Percentiles rank a stretch among this genome's conserved stretches.
Evolutionary conservation across 805 yeast genomes (phyloP).

Genomic region (Torulaspora maleeae): DNA sequence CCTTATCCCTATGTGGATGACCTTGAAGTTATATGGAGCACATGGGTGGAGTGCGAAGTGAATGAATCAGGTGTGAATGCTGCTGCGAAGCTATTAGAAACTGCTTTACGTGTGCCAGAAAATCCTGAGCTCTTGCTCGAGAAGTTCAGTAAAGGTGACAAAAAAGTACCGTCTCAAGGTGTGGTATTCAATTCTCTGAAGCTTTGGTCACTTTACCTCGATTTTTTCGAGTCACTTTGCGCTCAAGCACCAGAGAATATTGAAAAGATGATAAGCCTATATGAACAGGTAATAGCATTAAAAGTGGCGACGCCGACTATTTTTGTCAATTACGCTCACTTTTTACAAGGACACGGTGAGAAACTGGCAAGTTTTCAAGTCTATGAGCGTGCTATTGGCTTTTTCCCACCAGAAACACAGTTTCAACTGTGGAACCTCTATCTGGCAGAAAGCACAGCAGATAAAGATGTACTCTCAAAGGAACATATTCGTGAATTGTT

Average conservation of each 20-base stretch:
- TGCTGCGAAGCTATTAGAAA: conserved; percentile 40
- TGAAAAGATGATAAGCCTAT: conserved; percentile 33
- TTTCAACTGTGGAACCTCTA: conserved; percentile 72
- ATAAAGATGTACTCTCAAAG: conserved; percentile 28
- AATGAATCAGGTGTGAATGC: conserved; percentile 44
- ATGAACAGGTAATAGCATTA: conserved; percentile 51
- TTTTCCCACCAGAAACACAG: conserved; percentile 51
- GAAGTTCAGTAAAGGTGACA: conserved; percentile 14
- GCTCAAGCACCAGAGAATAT: conserved; percentile 37
- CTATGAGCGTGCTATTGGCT: conserved; percentile 62
- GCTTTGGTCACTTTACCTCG: conserved; percentile 72
- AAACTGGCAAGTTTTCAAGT: conserved; percentile 48
- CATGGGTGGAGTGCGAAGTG: conserved; percentile 69
- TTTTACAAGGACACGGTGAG: conserved; percentile 44
- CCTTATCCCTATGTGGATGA: conserved; percentile 62
- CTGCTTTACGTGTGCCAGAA: conserved; percentile 41
- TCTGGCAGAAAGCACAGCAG: conserved; percentile 45
- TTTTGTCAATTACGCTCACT: conserved; percentile 61
- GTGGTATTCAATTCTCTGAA: conserved; percentile 55
- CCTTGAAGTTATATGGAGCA: conserved; percentile 61
- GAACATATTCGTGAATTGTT: conserved; percentile 69
- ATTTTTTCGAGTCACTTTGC: conserved; percentile 55
- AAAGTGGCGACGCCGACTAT: conserved; percentile 66
- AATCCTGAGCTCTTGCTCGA: conserved; percentile 26
- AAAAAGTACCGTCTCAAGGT: conserved; percentile 47